Base-by-base conservation (phyloP, 2,329 filamentous ascomycete genomes). In the Lecanosticta acicola region DNA sequence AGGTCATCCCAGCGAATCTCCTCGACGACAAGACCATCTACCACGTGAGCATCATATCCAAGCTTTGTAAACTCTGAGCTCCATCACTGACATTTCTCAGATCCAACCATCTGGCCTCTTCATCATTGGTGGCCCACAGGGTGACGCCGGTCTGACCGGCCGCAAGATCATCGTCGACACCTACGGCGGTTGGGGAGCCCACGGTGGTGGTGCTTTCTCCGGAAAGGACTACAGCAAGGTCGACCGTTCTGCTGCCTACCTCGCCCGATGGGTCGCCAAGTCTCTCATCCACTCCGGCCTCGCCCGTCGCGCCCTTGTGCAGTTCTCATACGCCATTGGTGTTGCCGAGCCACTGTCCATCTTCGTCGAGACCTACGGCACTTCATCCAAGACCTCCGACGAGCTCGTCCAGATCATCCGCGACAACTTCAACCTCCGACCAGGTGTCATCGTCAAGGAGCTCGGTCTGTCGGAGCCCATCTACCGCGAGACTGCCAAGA, bases 221-320 rank as follows among this genome's bases (percentile, higher is more conserved):
- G 93, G 93, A 67, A 98, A 98, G 85, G 93, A 98, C 73, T 98
- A 96, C 83, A 96, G 89, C 81, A 98, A 98, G 83, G 93, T 98
- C 74, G 93, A 98, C 71, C 87, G 93, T 64, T 97, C 93, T 43
- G 93, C 93, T 59, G 93, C 93, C 66, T 98, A 98, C 77, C 83
- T 97, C 61, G 90, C 81, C 61, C 89, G 93, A 70, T 98, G 93
- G 93, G 90, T 98, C 71, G 93, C 93, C 76, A 98, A 98, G 82
- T 98, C 93, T 34, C 81, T 98, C 57, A 87, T 98, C 61, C 75
- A 83, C 64, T 86, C 91, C 62, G 84, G 85, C 64, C 85, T 98
- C 53, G 87, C 87, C 64, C 90, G 93, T 66, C 90, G 93, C 71
- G 86, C 82, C 53, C 84, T 98, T 44, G 93, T 98, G 62, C 93